These are phyloP conservation scores for Mucor mucedo DNA, from an alignment of 371 early-diverging fungal species.

Conservation along the genomic window DNA sequence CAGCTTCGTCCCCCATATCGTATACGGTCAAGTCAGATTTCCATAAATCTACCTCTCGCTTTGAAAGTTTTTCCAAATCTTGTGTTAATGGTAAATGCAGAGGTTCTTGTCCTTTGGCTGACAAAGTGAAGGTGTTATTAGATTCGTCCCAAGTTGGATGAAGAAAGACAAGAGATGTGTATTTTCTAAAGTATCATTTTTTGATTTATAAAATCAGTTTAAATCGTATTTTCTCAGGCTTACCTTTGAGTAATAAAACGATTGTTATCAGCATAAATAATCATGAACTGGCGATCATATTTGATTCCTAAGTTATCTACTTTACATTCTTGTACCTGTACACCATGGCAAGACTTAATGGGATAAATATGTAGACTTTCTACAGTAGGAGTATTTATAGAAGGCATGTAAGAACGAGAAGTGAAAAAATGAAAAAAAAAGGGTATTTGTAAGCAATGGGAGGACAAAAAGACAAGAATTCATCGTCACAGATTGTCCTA, in stretches of 20 bases:
- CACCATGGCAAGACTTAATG: constrained; percentile 51
- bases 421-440: too few species aligned
- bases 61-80: constrained; percentile 16
- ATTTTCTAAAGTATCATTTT: constrained; percentile 30
- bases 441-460: too few species aligned
- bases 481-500: too few species aligned
- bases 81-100: constrained; percentile 40
- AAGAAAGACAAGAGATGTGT: constrained; percentile 42
- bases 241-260: constrained; percentile 54
- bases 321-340: constrained; percentile 36
- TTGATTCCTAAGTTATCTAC: constrained; percentile 43
- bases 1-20: constrained; percentile 51
- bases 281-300: constrained; percentile 53
- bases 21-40: constrained; percentile 35
- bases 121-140: constrained; percentile 33
- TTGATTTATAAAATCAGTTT: neutral
- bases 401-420: constrained; percentile 22
- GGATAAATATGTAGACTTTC: constrained; percentile 43
- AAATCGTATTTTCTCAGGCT: neutral
- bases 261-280: constrained; percentile 38
- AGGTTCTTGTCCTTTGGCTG: constrained; percentile 25
- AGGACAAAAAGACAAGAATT: too few species aligned
- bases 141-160: constrained; percentile 31
- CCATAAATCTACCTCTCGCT: constrained; percentile 39
- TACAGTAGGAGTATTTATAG: constrained; percentile 20